Conservation (phyloP, 2,329 filamentous ascomycete genomes). For the Neofusicoccum parvum region DNA sequence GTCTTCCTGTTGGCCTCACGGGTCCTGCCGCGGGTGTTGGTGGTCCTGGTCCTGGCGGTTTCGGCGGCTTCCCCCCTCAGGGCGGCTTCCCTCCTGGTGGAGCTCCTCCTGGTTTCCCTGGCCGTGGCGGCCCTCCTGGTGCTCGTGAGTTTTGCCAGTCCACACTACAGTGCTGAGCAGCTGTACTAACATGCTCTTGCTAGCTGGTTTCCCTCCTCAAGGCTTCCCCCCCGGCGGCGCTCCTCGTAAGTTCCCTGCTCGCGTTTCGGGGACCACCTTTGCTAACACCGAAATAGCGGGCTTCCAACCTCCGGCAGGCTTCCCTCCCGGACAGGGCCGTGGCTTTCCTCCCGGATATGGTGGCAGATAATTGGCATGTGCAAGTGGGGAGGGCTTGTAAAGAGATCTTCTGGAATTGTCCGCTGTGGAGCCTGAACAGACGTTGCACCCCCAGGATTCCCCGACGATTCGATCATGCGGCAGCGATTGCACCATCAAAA, state of each 20-base stretch:
- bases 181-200: constrained; percentile 23
- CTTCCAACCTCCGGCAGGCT: constrained; percentile 62
- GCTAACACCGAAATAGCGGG: constrained; percentile 30
- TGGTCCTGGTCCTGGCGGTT: constrained; percentile 67
- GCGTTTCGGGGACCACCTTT: background rate
- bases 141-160: constrained; percentile 25
- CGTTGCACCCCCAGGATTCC: background rate
- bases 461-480: background rate
- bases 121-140: constrained; percentile 38
- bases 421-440: background rate
- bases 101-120: constrained; percentile 29
- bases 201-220: constrained; percentile 29
- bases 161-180: background rate
- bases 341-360: constrained; percentile 49
- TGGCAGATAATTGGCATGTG: constrained; percentile 1
- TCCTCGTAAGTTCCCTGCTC: constrained; percentile 35
- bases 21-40: constrained; percentile 89
- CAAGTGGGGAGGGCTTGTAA: background rate
- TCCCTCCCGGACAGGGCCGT: constrained; percentile 61
- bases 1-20: constrained; percentile 78
- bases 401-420: background rate
- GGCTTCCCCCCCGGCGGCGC: constrained; percentile 36
- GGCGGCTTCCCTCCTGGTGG: constrained; percentile 54
- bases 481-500: background rate
- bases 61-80: constrained; percentile 54